phyloP scores from a whole-genome alignment of 441 rosid species.

The Mallotus japonicus region DNA sequence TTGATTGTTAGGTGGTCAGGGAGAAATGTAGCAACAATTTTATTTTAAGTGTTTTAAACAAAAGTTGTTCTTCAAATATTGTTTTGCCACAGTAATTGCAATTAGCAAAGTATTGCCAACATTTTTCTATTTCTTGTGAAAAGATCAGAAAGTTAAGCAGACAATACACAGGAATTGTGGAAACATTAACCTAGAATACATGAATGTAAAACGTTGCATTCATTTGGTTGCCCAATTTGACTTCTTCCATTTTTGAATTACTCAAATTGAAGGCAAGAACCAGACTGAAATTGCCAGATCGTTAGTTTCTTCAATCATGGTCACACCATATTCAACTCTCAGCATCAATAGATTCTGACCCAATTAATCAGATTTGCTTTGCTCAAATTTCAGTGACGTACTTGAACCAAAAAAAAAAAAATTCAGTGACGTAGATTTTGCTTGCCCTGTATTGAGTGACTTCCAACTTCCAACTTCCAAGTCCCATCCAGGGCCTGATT shows the following conservation, averaged over 20 bases:
- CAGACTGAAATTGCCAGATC: too few species aligned
- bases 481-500: neutral
- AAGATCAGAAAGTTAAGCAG: too few species aligned
- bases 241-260: neutral
- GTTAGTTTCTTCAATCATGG: neutral
- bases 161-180: neutral
- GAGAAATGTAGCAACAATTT: neutral
- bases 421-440: neutral
- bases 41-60: neutral
- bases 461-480: neutral
- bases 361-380: too few species aligned
- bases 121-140: neutral
- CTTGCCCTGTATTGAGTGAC: neutral
- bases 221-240: neutral
- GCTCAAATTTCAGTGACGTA: too few species aligned
- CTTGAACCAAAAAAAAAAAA: too few species aligned
- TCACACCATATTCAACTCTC: neutral
- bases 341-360: too few species aligned
- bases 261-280: too few species aligned
- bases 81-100: neutral
- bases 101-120: neutral
- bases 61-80: neutral
- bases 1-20: neutral
- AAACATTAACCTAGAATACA: neutral
- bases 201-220: neutral